Evolutionary conservation across 495 filamentous ascomycete species (phyloP), one percentile per base, ranked within the genome.

Genomic region (Bacidia rubella): DNA sequence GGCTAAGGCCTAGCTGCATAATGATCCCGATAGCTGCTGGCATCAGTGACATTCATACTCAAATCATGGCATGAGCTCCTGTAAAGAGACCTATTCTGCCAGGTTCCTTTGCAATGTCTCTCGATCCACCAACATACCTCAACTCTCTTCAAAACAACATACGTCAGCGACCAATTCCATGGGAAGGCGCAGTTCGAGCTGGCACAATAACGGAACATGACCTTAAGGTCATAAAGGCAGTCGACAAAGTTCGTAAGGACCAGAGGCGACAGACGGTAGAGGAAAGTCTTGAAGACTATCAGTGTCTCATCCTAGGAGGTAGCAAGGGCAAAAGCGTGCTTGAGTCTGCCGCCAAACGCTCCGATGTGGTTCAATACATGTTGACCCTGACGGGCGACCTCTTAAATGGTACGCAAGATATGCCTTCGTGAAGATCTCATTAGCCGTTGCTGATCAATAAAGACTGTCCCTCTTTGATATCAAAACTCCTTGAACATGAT

Each of bases 121-220:
- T 95, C 64, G 88, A 95, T 62, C 84, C 87, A 40, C 89, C 90
- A 51, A 82, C 82, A 54, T 95, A 96, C 66, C 84, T 97, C 53
- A 80, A 78, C 60, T 89, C 87, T 54, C 75, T 95, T 53, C 90
- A 94, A 71, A 90, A 84, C 72, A 96, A 96, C 70, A 94, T 95
- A 63, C 86, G 93, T 59, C 79, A 82, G 55, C 78, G 92, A 50
- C 90, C 90, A 59, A 94, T 99, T 65, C 88, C 90, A 43, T 99
- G 92, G 92, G 93, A 97, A 66, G 92, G 92, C 56, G 90, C 93
- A 60, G 87, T 93, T 58, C 83, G 92, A 65, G 86, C 86, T 62
- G 85, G 86, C 59, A 90, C 87, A 62, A 86, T 99, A 69, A 94
- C 88, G 47, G 92, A 96, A 57, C 81, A 85, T 50, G 88, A 99